A percentile compares a stretch with the other conserved stretches of the same genome.
phyloP scores from a whole-genome alignment of 495 filamentous ascomycete species.

The Penicillium samsonianum region DNA sequence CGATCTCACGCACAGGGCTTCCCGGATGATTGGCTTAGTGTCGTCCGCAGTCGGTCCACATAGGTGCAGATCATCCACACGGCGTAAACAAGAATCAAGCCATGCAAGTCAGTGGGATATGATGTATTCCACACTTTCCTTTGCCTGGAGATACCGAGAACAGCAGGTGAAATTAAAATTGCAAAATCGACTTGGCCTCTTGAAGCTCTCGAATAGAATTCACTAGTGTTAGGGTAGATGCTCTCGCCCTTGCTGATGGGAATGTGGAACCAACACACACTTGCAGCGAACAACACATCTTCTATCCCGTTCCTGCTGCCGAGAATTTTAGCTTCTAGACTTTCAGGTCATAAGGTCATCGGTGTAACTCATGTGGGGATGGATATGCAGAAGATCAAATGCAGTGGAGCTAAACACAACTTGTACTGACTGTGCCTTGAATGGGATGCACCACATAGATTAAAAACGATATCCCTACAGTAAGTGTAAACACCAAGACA shows the following conservation, averaged over 20 bases:
- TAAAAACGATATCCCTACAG: constrained; percentile 4
- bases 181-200: background rate
- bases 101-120: constrained; percentile 6
- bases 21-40: constrained; percentile 5
- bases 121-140: constrained; percentile 1
- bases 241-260: constrained; percentile 12
- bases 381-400: constrained; percentile 11
- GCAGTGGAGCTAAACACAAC: constrained; percentile 1
- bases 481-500: background rate
- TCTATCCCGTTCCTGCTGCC: constrained; percentile 2
- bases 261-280: constrained; percentile 13
- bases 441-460: constrained; percentile 31
- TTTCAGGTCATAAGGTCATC: constrained; percentile 6
- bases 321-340: background rate
- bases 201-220: background rate
- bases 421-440: constrained; percentile 13
- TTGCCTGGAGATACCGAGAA: background rate
- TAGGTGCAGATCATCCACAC: constrained; percentile 12
- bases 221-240: background rate
- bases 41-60: constrained; percentile 3
- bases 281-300: constrained; percentile 4
- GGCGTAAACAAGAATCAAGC: constrained; percentile 14
- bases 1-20: background rate
- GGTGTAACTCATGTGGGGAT: constrained; percentile 8
- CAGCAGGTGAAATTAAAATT: background rate